Evolutionary conservation across 169 alveolate species (phyloP).

Genomic region (Neospora caninum): DNA sequence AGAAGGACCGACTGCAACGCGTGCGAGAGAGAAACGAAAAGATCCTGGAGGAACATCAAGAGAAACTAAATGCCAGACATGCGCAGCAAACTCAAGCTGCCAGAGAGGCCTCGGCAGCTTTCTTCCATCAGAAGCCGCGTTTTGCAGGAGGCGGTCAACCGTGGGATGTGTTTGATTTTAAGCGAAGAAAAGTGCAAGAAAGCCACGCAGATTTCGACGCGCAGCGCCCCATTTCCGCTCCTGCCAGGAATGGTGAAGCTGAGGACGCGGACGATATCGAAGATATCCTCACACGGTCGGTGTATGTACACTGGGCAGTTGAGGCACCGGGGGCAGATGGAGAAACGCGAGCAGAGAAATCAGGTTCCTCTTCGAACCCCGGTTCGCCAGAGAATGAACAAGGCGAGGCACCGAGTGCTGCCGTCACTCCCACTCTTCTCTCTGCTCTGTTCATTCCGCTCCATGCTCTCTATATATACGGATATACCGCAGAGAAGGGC

Average conservation of each 20-base stretch:
- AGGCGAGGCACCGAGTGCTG: background rate
- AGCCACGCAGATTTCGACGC: background rate
- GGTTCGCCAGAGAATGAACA: background rate
- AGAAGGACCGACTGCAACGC: background rate
- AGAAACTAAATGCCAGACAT: background rate
- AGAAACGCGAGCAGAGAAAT: background rate
- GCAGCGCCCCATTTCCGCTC: background rate
- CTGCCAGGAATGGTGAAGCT: background rate
- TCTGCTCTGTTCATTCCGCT: slow-evolving; percentile 9
- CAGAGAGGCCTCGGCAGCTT: background rate
- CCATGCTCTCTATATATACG: slow-evolving; percentile 54
- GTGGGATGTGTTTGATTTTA: background rate
- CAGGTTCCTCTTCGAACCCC: background rate
- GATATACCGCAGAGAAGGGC: slow-evolving; percentile 8
- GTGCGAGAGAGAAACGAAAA: slow-evolving; percentile 26
- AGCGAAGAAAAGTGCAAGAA: background rate
- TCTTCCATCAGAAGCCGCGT: background rate
- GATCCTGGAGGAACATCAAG: slow-evolving; percentile 43
- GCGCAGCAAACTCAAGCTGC: background rate
- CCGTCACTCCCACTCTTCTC: slow-evolving; percentile 40
- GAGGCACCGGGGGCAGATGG: background rate
- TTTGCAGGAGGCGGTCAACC: background rate
- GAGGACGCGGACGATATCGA: slow-evolving; percentile 32
- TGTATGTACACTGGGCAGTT: slow-evolving; percentile 52
- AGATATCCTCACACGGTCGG: slow-evolving; percentile 44